A percentile compares a stretch with the other conserved stretches of the same genome.
These are phyloP conservation scores for Blastomyces emzantsi DNA, from an alignment of 2,329 filamentous ascomycete genomes.

Conservation along the genomic window DNA sequence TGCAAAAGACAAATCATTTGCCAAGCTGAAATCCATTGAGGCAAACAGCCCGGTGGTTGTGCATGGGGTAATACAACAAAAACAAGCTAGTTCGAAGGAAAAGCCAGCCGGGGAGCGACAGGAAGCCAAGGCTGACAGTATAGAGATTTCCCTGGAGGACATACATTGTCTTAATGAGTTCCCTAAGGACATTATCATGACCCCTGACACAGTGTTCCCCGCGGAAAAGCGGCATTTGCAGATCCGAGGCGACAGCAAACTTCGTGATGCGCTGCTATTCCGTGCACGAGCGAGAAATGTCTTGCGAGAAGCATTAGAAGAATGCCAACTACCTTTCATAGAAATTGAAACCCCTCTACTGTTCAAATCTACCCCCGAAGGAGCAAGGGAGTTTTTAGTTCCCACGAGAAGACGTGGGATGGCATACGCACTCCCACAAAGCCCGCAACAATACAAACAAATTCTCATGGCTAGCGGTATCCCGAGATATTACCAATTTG, in stretches of 20 bases:
- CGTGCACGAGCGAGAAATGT: constrained; percentile 53
- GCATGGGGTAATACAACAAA: constrained; percentile 40
- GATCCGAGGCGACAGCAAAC: constrained; percentile 60
- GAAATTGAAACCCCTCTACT: constrained; percentile 89
- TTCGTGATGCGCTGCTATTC: constrained; percentile 61
- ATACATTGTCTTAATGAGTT: constrained; percentile 65
- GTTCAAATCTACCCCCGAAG: constrained; percentile 96
- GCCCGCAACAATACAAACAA: constrained; percentile 97
- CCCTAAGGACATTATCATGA: constrained; percentile 66
- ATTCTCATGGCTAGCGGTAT: constrained; percentile 90
- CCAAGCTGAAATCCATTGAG: constrained; percentile 37
- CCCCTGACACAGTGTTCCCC: constrained; percentile 62
- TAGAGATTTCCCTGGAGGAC: constrained; percentile 54
- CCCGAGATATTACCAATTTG: constrained; percentile 79
- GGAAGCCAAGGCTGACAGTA: constrained; percentile 28
- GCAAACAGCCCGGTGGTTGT: constrained; percentile 49
- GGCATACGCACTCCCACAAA: constrained; percentile 89
- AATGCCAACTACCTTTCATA: constrained; percentile 48
- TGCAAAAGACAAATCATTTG: constrained; percentile 27
- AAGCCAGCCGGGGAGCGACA: constrained; percentile 20
- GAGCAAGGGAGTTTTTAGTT: constrained; percentile 88
- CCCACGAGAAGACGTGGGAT: constrained; percentile 67
- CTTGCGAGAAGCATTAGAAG: constrained; percentile 47
- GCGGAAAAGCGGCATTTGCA: constrained; percentile 73
- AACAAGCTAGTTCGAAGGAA: constrained; percentile 28